Conservation (phyloP, 495 filamentous ascomycete genomes). For the Peziza echinospora region DNA sequence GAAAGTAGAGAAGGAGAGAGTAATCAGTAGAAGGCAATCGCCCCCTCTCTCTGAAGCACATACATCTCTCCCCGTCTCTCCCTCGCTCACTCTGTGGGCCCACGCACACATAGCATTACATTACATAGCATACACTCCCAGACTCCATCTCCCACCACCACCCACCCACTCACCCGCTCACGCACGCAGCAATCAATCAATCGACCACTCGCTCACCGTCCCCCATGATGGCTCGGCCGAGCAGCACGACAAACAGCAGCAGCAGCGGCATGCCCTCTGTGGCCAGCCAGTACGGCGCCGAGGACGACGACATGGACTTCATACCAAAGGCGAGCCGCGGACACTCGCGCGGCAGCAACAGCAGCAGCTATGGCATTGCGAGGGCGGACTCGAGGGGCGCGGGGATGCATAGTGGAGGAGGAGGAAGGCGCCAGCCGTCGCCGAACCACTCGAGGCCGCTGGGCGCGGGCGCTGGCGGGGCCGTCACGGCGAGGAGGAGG, state of each 20-base stretch:
- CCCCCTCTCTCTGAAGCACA: no score
- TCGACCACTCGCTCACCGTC: no score
- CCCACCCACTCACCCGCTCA: background rate
- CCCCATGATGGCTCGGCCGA: no score
- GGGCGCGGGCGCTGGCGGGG: background rate
- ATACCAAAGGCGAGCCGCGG: background rate
- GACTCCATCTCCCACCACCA: background rate
- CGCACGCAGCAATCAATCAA: no score
- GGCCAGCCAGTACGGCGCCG: background rate
- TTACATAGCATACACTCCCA: background rate
- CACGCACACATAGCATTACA: background rate
- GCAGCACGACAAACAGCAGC: background rate
- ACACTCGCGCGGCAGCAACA: no score
- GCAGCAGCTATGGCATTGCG: background rate
- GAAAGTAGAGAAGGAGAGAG: no score
- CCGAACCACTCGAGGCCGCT: conserved; percentile 5
- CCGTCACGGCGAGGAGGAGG: conserved; percentile 10
- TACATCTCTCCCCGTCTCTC: no score
- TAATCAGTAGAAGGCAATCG: no score
- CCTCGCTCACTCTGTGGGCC: no score
- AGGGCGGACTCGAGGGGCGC: background rate
- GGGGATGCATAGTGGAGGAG: no score
- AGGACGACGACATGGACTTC: background rate
- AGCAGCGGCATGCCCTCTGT: background rate
- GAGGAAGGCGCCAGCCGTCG: no score